Evolutionary conservation across 1,284 basidiomycete species (phyloP).

Genomic region (Abortiporus biennis): DNA sequence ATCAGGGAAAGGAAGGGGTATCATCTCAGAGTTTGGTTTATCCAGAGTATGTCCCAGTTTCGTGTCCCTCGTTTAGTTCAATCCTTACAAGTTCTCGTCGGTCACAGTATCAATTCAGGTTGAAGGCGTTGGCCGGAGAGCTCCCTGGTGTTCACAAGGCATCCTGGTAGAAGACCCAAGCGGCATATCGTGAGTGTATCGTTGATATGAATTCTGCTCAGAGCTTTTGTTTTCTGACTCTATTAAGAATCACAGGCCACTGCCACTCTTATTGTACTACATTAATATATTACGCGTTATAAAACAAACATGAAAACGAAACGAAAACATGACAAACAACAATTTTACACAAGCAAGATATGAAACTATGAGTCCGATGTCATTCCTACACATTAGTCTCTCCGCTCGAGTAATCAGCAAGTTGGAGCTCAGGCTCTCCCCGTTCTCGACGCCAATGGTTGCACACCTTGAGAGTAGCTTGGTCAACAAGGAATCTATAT

Average conservation of each 20-base stretch:
- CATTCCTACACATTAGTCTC: slow-evolving; percentile 6
- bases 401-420: slow-evolving; percentile 34
- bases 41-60: slow-evolving; percentile 65
- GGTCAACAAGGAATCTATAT: slow-evolving; percentile 67
- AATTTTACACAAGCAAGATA: neutral
- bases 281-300: slow-evolving; percentile 5
- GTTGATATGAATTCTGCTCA: too few relatives aligned
- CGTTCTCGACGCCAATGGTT: slow-evolving; percentile 77
- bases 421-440: slow-evolving; percentile 57
- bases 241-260: too few relatives aligned
- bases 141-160: slow-evolving; percentile 86
- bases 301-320: slow-evolving; percentile 4
- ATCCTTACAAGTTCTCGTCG: neutral
- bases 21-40: slow-evolving; percentile 86
- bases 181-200: neutral
- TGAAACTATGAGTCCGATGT: too few relatives aligned
- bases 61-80: neutral
- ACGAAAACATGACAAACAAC: neutral
- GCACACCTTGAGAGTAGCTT: slow-evolving; percentile 51
- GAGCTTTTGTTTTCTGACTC: too few relatives aligned
- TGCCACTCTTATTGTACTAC: too few relatives aligned
- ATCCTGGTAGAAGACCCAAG: slow-evolving; percentile 60
- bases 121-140: slow-evolving; percentile 75
- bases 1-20: slow-evolving; percentile 80
- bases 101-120: slow-evolving; percentile 82